Conservation (phyloP, 106 monocot species). For the Acorus gramineus region DNA sequence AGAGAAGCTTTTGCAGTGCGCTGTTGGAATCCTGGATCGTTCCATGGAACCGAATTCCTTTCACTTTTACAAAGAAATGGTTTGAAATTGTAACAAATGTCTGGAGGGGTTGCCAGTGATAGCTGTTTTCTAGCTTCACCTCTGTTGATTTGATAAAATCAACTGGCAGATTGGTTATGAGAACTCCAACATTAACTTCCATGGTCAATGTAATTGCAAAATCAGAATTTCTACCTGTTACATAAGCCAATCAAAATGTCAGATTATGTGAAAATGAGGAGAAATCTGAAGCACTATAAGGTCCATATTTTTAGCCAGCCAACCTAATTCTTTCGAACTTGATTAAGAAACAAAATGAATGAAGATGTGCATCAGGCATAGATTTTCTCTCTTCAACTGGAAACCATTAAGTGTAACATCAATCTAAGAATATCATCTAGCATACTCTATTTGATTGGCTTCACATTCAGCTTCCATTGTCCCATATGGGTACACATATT, state of each 20-base stretch:
- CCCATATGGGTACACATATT: too few species aligned
- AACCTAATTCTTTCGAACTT: too few species aligned
- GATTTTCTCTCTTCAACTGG: too few species aligned
- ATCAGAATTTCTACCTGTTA: constrained; percentile 62
- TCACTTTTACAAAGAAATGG: constrained; percentile 61
- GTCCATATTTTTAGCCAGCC: too few species aligned
- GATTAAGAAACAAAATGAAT: too few species aligned
- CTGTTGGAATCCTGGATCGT: constrained; percentile 59
- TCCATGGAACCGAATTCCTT: constrained; percentile 73
- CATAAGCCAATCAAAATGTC: not conserved
- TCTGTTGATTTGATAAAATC: constrained; percentile 48
- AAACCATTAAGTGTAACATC: too few species aligned
- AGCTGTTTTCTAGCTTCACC: constrained; percentile 41
- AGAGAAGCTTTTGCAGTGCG: constrained; percentile 57
- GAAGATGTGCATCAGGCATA: too few species aligned
- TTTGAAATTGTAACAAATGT: constrained; percentile 76
- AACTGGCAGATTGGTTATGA: constrained; percentile 48
- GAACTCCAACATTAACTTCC: constrained; percentile 64
- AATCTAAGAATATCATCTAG: too few species aligned
- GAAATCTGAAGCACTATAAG: too few species aligned
- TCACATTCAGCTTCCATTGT: too few species aligned
- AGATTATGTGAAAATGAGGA: too few species aligned
- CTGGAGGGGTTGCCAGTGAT: constrained; percentile 86
- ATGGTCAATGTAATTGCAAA: constrained; percentile 48
- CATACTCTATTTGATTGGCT: too few species aligned